Percentiles rank a stretch among this genome's conserved stretches.
Conservation (phyloP, 345 rosid genomes). For the Laguncularia racemosa region DNA sequence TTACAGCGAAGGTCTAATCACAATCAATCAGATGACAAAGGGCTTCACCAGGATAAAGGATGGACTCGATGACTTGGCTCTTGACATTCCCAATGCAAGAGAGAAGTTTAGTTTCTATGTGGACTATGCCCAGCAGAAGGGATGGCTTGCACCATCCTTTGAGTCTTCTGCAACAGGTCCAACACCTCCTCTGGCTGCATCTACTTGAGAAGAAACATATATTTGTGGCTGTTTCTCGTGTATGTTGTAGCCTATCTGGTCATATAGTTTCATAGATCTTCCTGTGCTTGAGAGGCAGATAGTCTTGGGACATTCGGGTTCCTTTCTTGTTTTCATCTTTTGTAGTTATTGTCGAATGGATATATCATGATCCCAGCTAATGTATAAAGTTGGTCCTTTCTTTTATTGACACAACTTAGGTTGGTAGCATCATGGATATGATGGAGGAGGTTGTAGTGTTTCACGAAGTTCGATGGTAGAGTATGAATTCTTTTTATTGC, state of each 20-base stretch:
- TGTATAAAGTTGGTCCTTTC: constrained; percentile 36
- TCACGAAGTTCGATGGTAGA: constrained; percentile 14
- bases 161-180: constrained; percentile 24
- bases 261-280: constrained; percentile 13
- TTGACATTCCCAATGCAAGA: constrained; percentile 87
- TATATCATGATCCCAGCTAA: constrained; percentile 29
- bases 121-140: constrained; percentile 63
- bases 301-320: constrained; percentile 30
- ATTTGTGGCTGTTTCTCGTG: constrained; percentile 13
- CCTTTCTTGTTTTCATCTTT: constrained; percentile 13
- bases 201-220: constrained; percentile 29
- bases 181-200: constrained; percentile 9
- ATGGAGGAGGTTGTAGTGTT: background rate
- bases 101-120: constrained; percentile 67
- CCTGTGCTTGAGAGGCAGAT: constrained; percentile 15
- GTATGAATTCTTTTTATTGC: background rate
- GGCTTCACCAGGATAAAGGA: constrained; percentile 85
- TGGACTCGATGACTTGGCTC: constrained; percentile 89
- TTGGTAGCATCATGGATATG: background rate
- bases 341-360: constrained; percentile 20
- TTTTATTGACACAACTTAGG: constrained; percentile 21
- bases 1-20: constrained; percentile 83
- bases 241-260: constrained; percentile 21
- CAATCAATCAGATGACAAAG: constrained; percentile 85
- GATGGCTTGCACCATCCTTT: constrained; percentile 67